Evolutionary conservation across 352 stramenopile genomes (phyloP), one percentile per base, ranked within the genome.

Genomic region (Phytophthora nicotianae): DNA sequence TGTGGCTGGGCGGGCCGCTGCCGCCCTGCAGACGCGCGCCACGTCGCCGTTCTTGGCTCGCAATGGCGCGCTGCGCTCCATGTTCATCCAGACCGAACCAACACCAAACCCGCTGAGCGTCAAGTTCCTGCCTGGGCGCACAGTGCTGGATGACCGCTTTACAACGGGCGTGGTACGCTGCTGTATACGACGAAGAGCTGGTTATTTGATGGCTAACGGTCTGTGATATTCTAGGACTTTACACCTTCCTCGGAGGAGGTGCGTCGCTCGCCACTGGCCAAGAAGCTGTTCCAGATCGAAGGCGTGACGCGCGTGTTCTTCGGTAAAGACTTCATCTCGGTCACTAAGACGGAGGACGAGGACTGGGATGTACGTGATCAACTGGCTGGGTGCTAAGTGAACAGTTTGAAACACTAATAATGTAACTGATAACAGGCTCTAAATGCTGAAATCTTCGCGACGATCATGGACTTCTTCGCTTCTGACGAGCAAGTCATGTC

Each of bases 31-130:
- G 47, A 27, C 48, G 10, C 52, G 42, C 47, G 17, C 43, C 5
- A 2, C 10, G 29, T 79, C 71, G 49, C 67, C 72, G 13, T 80
- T 80, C 47, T 20, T 62, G 35, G 60, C 45, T 43, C 60, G 52
- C 49, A 21, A 55, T 6, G 84, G 84, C 58, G 68, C 91, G 32
- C 33, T 82, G 62, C 71, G 94, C 75, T 75, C 94, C 62, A 95
- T 99, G 68, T 99, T 99, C 81, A 98, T 99, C 73, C 93, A 99
- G 83, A 99, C 97, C 35, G 96, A 98, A 71, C 73, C 90, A 32
- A 99, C 98, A 46, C 98, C 98, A 3, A 99, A 99, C 80, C 97
- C 98, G 43, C 89, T 97, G 73, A 97, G 88, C 62, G 77, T 99
- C 68, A 99, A 99, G 80, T 99, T 99, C 72, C 68, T 99, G 19